Evolutionary conservation across 2,329 filamentous ascomycete genomes (phyloP).

Genomic region (Keithomyces neogunnii): DNA sequence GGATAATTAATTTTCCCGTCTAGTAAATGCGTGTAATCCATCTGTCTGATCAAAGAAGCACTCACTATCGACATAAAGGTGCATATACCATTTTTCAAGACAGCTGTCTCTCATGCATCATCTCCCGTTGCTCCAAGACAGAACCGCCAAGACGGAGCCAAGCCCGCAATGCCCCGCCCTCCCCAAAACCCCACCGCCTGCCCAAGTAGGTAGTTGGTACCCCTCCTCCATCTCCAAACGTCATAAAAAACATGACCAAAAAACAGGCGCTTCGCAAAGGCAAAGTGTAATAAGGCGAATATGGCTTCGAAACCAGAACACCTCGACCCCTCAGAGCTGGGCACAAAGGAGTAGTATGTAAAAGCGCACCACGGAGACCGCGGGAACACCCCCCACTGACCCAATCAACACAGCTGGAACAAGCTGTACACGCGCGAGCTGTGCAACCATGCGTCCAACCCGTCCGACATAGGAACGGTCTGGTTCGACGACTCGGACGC

Average conservation of each 20-base stretch:
- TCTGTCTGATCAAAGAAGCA: too few species aligned
- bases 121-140: neutral
- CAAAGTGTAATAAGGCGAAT: neutral
- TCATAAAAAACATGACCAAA: too few species aligned
- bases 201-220: too few species aligned
- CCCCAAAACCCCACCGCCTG: too few species aligned
- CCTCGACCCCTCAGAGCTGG: slow-evolving; percentile 69
- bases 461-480: slow-evolving; percentile 74
- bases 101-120: too few species aligned
- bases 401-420: slow-evolving; percentile 54
- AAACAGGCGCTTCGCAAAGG: neutral
- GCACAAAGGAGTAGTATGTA: slow-evolving; percentile 81
- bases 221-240: too few species aligned
- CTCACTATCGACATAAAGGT: too few species aligned
- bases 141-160: too few species aligned
- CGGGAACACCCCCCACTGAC: neutral
- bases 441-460: slow-evolving; percentile 61
- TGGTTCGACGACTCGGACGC: slow-evolving; percentile 96
- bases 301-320: slow-evolving; percentile 26
- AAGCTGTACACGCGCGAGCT: slow-evolving; percentile 63
- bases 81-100: too few species aligned
- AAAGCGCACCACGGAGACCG: neutral
- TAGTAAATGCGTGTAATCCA: neutral
- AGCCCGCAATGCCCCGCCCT: too few species aligned
- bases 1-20: neutral